Percentiles rank a stretch among this genome's conserved stretches.
These are phyloP conservation scores for Rhodotorula kratochvilovae DNA, from an alignment of 768 basidiomycete genomes.

Conservation along the genomic window DNA sequence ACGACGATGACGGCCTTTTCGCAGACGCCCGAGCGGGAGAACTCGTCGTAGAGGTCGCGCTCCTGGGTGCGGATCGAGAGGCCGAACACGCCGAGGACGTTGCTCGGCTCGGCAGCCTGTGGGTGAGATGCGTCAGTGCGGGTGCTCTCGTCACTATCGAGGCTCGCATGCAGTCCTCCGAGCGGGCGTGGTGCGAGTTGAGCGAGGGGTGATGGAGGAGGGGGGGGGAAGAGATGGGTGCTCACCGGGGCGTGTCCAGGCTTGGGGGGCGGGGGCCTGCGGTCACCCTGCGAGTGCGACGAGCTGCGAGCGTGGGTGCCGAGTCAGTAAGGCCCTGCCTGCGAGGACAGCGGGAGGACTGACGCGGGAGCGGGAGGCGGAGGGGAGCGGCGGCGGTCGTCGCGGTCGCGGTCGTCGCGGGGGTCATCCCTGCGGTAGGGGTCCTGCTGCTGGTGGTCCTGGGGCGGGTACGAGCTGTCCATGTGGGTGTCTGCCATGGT, in stretches of 20 bases:
- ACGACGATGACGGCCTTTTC: conserved; percentile 91
- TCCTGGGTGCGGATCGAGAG: conserved; percentile 90
- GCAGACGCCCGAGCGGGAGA: conserved; percentile 77
- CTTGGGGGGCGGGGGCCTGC: conserved; percentile 50
- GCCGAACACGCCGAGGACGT: conserved; percentile 95
- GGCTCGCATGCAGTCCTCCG: too few relatives aligned
- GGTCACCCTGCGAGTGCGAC: neutral
- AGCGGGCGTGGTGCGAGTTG: too few relatives aligned
- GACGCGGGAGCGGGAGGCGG: conserved; percentile 49
- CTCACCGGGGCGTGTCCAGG: conserved; percentile 22
- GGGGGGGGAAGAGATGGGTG: too few relatives aligned
- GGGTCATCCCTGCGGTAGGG: neutral
- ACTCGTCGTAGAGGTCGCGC: conserved; percentile 90
- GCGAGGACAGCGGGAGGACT: too few relatives aligned
- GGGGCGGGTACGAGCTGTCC: too few relatives aligned
- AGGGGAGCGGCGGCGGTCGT: neutral
- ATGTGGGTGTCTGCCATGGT: neutral
- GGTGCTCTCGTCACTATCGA: too few relatives aligned
- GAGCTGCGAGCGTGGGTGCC: too few relatives aligned
- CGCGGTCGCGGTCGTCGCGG: neutral
- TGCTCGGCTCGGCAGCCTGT: conserved; percentile 57
- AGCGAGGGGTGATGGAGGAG: too few relatives aligned
- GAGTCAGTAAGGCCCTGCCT: too few relatives aligned
- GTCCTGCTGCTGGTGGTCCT: too few relatives aligned
- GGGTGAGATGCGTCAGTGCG: too few relatives aligned